Evolutionary conservation across 768 basidiomycete genomes (phyloP).

Genomic region (Phlebiopsis gigantea): DNA sequence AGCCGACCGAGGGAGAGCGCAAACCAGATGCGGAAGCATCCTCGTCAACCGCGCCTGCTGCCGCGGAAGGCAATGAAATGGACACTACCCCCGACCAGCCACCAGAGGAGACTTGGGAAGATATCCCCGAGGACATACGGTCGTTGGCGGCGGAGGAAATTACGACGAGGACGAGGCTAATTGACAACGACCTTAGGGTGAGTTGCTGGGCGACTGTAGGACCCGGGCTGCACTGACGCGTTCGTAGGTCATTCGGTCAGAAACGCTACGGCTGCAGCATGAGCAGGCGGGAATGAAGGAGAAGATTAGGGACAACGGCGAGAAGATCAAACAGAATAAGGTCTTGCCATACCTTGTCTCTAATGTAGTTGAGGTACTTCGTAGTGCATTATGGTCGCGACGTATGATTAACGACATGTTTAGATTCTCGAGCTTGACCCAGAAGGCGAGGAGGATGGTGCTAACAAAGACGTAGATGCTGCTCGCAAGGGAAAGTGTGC

Average conservation of each 20-base stretch:
- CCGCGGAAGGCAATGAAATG: constrained; percentile 42
- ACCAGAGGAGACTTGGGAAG: constrained; percentile 79
- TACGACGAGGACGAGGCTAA: constrained; percentile 80
- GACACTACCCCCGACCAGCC: constrained; percentile 70
- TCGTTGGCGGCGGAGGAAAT: constrained; percentile 81
- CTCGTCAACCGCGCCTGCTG: constrained; percentile 26
- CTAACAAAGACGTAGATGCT: constrained; percentile 93
- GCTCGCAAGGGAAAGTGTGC: constrained; percentile 97
- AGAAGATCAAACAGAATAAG: constrained; percentile 99
- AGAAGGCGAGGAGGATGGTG: constrained; percentile 90
- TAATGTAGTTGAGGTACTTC: constrained; percentile 87
- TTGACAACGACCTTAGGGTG: constrained; percentile 97
- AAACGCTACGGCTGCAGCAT: constrained; percentile 85
- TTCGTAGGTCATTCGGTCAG: constrained; percentile 92
- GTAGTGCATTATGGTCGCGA: not conserved
- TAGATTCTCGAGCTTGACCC: constrained; percentile 89
- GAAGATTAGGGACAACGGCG: constrained; percentile 96
- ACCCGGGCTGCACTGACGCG: constrained; percentile 3
- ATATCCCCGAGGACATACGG: constrained; percentile 87
- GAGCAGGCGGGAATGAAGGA: constrained; percentile 93
- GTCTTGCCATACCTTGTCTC: constrained; percentile 96
- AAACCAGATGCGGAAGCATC: constrained; percentile 37
- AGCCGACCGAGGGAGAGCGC: constrained; percentile 36
- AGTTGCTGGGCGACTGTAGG: constrained; percentile 14
- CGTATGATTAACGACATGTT: not conserved